Percentiles rank a stretch among this genome's conserved stretches.
These are phyloP conservation scores for Fomitopsis palustris DNA, from an alignment of 1,284 basidiomycete species.

Conservation along the genomic window DNA sequence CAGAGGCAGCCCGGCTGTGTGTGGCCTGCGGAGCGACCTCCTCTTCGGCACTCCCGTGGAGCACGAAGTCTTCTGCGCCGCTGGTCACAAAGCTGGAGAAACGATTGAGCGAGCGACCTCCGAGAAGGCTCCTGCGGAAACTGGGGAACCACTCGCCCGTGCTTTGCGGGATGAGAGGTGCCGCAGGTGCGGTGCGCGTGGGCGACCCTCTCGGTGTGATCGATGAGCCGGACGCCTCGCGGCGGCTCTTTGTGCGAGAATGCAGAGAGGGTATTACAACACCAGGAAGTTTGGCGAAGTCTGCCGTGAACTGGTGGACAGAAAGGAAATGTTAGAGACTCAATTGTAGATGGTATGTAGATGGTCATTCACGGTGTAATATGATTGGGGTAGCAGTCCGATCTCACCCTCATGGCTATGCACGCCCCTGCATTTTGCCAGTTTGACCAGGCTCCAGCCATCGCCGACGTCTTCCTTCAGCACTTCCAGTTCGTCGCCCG, in stretches of 20 bases:
- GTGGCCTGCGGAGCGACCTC: conserved; percentile 18
- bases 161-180: conserved; percentile 60
- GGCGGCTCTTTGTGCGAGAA: conserved; percentile 24
- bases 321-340: not conserved
- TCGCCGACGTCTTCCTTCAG: conserved; percentile 65
- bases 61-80: conserved; percentile 78
- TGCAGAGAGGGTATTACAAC: conserved; percentile 32
- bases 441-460: conserved; percentile 70
- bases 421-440: conserved; percentile 11
- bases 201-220: conserved; percentile 54
- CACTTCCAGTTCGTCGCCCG: conserved; percentile 64
- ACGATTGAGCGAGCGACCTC: conserved; percentile 74
- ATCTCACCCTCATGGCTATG: conserved; percentile 46
- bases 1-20: conserved; percentile 8
- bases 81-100: conserved; percentile 84
- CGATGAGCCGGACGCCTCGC: conserved; percentile 43
- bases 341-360: not conserved
- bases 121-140: conserved; percentile 67
- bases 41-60: conserved; percentile 46
- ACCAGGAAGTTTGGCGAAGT: conserved; percentile 50
- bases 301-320: conserved; percentile 50
- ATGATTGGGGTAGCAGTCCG: conserved; percentile 65
- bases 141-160: conserved; percentile 79
- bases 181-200: conserved; percentile 27
- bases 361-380: conserved; percentile 61